Evolutionary conservation across 2,329 filamentous ascomycete genomes (phyloP), one percentile per base, ranked within the genome.

Genomic region (Phialemonium atrogriseum): DNA sequence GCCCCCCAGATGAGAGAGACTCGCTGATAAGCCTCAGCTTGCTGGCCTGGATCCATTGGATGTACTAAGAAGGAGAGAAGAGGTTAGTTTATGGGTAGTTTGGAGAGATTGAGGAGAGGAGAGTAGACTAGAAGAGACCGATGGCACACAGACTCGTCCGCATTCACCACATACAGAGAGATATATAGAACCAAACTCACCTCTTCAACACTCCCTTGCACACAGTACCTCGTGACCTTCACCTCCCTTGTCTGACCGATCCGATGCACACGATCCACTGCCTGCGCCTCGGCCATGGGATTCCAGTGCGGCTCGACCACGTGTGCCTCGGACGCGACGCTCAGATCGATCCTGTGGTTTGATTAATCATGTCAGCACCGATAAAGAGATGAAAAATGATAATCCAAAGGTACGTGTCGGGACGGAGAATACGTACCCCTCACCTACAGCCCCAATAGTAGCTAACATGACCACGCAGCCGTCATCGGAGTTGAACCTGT

Each of bases 251-350:
- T 21, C 17, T 36, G 34, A 2, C 34, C 34, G 16, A 36, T 36
- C 3, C 34, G 30, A 19, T 36, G 26, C 13, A 33, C 25, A 9
- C 21, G 25, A 18, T 36, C 34, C n/a, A 36, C 22, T 1, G 34
- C 34, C 11, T 36, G 30, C 8, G 34, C 34, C 17, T 36, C 30
- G 9, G 30, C 30, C 30, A 36, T 33, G 7, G 34, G 34, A 13
- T 36, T 33, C 34, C 34, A 36, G 23, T 29, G 19, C 5, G 34
- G 34, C 17, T 36, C 34, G 5, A 36, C 17, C 3, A 36, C n/a
- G 24, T 36, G 34, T 13, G 31, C 34, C 4, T 28, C 16, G 15
- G 24, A 15, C 6, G 30, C 34, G 4, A 26, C 16, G 16, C 13
- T 36, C 10, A 36, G 31, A 24, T 36, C 34, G 11, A 33, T 16